phyloP scores from a whole-genome alignment of 2,329 filamentous ascomycete species.

The Alternaria ethzedia region DNA sequence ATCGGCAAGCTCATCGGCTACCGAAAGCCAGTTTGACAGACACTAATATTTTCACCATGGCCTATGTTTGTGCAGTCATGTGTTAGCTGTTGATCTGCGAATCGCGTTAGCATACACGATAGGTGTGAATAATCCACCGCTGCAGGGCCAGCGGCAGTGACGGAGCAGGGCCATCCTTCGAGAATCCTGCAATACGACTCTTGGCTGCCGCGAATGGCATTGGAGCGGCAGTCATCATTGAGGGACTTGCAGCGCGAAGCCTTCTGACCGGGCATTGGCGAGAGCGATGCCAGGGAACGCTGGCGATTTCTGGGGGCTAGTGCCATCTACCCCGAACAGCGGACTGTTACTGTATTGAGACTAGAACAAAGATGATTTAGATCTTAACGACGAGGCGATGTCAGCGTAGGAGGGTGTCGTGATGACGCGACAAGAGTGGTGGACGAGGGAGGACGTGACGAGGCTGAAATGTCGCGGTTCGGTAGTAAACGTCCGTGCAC shows the following conservation, averaged over 20 bases:
- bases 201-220: constrained; percentile 30
- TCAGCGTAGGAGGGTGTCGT: constrained; percentile 14
- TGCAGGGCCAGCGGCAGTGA: constrained; percentile 17
- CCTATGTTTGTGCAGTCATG: constrained; percentile 30
- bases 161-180: constrained; percentile 30
- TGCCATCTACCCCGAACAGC: constrained; percentile 39
- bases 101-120: constrained; percentile 29
- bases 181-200: constrained; percentile 28
- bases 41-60: constrained; percentile 23
- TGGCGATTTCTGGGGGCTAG: constrained; percentile 9
- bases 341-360: constrained; percentile 14
- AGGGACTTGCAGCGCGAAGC: constrained; percentile 23
- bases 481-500: constrained; percentile 24
- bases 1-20: constrained; percentile 28
- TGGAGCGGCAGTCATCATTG: constrained; percentile 25
- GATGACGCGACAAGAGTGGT: constrained; percentile 26
- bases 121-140: constrained; percentile 16
- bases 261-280: constrained; percentile 38
- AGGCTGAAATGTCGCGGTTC: constrained; percentile 32
- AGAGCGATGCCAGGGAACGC: constrained; percentile 10
- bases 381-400: constrained; percentile 20
- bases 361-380: constrained; percentile 15
- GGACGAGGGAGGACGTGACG: constrained; percentile 20
- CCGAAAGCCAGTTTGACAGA: constrained; percentile 14
- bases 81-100: constrained; percentile 30